Base-by-base conservation (phyloP, 768 basidiomycete genomes). In the Leccinum variicolor region DNA sequence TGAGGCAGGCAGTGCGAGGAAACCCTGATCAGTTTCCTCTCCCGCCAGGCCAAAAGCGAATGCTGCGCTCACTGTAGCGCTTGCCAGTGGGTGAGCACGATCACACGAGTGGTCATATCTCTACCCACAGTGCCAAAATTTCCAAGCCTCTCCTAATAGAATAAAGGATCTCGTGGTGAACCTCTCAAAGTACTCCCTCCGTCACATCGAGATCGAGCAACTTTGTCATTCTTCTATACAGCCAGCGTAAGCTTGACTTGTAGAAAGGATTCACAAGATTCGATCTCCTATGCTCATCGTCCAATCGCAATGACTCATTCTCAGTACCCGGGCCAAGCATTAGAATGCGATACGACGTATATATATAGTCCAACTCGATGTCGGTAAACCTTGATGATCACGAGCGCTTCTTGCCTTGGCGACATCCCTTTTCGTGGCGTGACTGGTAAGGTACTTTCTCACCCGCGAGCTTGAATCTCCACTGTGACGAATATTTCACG, bases 51-150 rank as follows among this genome's bases (percentile, higher is more conserved):
- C 52, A 48, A 21, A 19, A 34, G 15, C 55, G 57, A 39, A 64
- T 60, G 25, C 47, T 47, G 34, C 25, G 45, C 36, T 49, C n/a
- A 45, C 26, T 52, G 17, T 54, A 91, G 89, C 84, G 86, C 0
- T 81, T 19, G n/a, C 39, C 8, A n/a, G 9, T 83, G 54, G 90
- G 89, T 6, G 73, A 78, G 55, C 79, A 89, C 86, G 8, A 83
- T 92, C 55, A 82, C 81, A 64, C 92, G 85, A 88, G 87, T 17
- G 89, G 90, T 3, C 78, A 89, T 15, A 91, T 90, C 8, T 89
- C 89, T 3, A 90, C 90, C 14, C 86, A 79, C 62, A 84, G 91
- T 8, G 66, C 68, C 13, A 83, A 90, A 69, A 73, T 90, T 10
- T 90, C 90, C 68, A 64, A 68, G 28, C 66, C 75, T 15, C 57